Evolutionary conservation across 169 alveolate genomes (phyloP), one percentile per base, ranked within the genome.

Genomic region (Babesia divergens): DNA sequence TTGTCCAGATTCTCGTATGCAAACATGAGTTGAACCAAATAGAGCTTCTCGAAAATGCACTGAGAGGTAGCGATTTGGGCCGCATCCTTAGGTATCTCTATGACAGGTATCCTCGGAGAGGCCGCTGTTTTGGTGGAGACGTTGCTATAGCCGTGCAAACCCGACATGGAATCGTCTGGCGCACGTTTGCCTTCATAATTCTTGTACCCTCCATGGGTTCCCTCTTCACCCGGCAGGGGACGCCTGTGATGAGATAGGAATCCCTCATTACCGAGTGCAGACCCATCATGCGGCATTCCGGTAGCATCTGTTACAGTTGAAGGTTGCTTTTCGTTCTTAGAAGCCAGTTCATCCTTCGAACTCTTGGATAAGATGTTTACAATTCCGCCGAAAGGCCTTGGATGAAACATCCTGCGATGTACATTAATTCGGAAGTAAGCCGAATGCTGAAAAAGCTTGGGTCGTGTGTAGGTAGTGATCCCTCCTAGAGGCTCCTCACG

Each of bases 321-420:
- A 40, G 47, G 47, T 11, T 40, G 11, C 16, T 16, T 16, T 40
- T 40, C 47, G 53, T 16, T 31, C 26, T 50, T 43, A 37, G 16
- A 6, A 14, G 3, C 46, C 5, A 11, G 72, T 2, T 62, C 72
- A 24, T 60, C 46, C 60, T 46, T 68, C 24, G 74, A 6, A 18
- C 75, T 51, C 69, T 77, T 77, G 44, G 86, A 38, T 50, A 77
- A 67, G 16, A 65, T 66, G 53, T 68, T 64, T 81, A 65, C 72
- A 54, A 47, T 43, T 47, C 86, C 86, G 72, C 86, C 72, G 38
- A 74, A 77, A 7, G 86, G 86, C 47, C 86, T 42, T 20, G 86
- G 86, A 32, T 77, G 71, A 62, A 77, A 77, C 86, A 77, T 77
- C 62, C 42, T 62, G 28, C 34, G 72, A 62, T 62, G 72, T 31